Percentiles rank a stretch among this genome's conserved stretches.
phyloP scores from a whole-genome alignment of 2,329 filamentous ascomycete species.

The Fusarium sp. region DNA sequence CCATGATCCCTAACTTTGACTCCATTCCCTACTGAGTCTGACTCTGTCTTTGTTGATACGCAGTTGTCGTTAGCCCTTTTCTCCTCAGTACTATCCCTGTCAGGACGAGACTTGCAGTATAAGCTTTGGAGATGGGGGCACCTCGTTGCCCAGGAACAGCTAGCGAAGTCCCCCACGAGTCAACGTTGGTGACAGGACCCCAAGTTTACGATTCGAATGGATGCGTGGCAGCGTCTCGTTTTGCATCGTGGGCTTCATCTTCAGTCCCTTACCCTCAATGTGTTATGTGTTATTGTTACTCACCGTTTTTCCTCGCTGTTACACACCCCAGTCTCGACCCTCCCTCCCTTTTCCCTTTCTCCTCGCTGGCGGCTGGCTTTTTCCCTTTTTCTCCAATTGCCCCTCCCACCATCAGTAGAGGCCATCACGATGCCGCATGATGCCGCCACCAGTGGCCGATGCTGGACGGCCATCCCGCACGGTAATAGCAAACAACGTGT shows the following conservation, averaged over 20 bases:
- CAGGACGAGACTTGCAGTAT: conserved; percentile 18
- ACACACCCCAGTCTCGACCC: conserved; percentile 26
- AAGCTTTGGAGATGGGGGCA: conserved; percentile 29
- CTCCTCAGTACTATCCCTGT: conserved; percentile 24
- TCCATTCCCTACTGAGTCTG: conserved; percentile 15
- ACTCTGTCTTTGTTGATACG: conserved; percentile 19
- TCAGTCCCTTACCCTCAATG: background rate
- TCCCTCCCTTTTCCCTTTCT: conserved; percentile 10
- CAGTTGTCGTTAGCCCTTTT: conserved; percentile 13
- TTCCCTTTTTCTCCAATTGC: conserved; percentile 26
- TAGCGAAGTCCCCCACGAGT: conserved; percentile 4
- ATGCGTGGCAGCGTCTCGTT: conserved; percentile 26
- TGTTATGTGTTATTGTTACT: background rate
- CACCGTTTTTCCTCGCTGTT: conserved; percentile 1
- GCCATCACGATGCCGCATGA: conserved; percentile 27
- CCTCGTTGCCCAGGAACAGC: conserved; percentile 22
- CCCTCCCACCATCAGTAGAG: conserved; percentile 40
- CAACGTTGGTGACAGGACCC: background rate
- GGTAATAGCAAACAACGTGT: conserved; percentile 29
- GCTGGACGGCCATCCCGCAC: conserved; percentile 16
- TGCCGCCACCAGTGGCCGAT: conserved; percentile 28
- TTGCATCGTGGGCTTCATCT: conserved; percentile 34
- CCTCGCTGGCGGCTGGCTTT: conserved; percentile 5
- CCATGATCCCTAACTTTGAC: conserved; percentile 7
- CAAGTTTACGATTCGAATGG: conserved; percentile 4